Conservation (phyloP, 208 protist genomes). For the Leishmania turanica region DNA sequence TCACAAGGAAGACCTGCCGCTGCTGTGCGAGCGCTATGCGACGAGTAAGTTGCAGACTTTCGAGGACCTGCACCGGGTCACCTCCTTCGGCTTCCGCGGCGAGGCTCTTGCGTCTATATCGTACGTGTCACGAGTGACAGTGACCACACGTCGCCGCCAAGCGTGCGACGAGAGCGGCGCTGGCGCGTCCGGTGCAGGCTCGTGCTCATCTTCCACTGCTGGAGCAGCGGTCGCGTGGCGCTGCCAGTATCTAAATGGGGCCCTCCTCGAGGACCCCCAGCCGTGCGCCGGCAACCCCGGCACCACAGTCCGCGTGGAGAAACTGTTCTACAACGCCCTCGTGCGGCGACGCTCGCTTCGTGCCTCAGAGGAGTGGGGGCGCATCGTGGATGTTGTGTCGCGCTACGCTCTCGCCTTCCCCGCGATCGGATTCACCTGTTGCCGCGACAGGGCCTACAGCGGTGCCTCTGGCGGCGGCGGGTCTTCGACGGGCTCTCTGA, state of each 20-base stretch:
- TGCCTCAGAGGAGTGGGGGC: constrained; percentile 92
- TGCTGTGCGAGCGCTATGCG: constrained; percentile 98
- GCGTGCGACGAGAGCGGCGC: neutral
- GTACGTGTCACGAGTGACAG: constrained; percentile 77
- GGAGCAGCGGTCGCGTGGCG: constrained; percentile 48
- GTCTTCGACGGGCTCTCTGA: neutral
- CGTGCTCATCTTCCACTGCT: neutral
- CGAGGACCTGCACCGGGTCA: constrained; percentile 86
- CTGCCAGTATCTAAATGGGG: constrained; percentile 87
- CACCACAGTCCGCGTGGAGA: constrained; percentile 85
- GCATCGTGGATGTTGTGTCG: constrained; percentile 90
- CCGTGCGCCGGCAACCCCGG: constrained; percentile 82
- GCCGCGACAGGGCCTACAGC: constrained; percentile 34
- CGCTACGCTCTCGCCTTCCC: constrained; percentile 89
- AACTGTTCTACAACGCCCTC: constrained; percentile 91
- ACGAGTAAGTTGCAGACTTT: constrained; percentile 94
- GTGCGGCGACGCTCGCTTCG: constrained; percentile 81
- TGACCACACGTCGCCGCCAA: constrained; percentile 59
- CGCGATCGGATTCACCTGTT: constrained; percentile 72
- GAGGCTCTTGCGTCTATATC: constrained; percentile 91
- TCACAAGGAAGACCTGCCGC: constrained; percentile 90
- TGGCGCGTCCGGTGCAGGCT: neutral
- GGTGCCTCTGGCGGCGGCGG: neutral
- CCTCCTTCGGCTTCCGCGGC: constrained; percentile 93
- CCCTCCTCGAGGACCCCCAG: constrained; percentile 87